Conservation (phyloP, 495 filamentous ascomycete genomes). For the Penicillium coffeae region DNA sequence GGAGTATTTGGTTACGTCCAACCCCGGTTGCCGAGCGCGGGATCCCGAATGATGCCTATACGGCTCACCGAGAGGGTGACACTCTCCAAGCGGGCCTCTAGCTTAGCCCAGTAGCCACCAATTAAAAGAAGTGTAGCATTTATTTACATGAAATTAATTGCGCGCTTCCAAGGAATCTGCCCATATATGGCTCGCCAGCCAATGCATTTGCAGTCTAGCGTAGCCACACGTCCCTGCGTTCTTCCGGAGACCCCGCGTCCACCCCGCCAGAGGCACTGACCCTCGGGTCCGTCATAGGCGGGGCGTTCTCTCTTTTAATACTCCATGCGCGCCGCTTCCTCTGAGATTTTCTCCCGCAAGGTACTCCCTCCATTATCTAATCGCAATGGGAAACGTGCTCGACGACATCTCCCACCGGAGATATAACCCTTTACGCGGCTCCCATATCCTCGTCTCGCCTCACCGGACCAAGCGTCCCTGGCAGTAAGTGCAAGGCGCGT, state of each 20-base stretch:
- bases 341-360: slow-evolving; percentile 5
- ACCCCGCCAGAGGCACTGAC: slow-evolving; percentile 6
- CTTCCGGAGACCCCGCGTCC: slow-evolving; percentile 15
- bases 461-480: slow-evolving; percentile 95
- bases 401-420: slow-evolving; percentile 96
- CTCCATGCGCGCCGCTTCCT: neutral
- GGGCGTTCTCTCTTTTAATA: slow-evolving; percentile 8
- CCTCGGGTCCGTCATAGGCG: neutral
- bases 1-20: neutral
- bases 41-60: slow-evolving; percentile 25
- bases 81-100: neutral
- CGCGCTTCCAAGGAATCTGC: neutral
- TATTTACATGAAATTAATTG: neutral
- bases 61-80: slow-evolving; percentile 29
- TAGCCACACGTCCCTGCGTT: neutral
- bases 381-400: slow-evolving; percentile 67
- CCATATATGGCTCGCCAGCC: neutral
- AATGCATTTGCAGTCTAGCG: neutral
- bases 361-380: slow-evolving; percentile 3
- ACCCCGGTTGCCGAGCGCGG: slow-evolving; percentile 14
- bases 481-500: slow-evolving; percentile 67
- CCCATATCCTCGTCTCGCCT: slow-evolving; percentile 89
- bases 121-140: neutral
- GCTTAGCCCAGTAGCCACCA: too few species aligned
- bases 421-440: slow-evolving; percentile 86